Conservation (phyloP, 2,329 filamentous ascomycete genomes). For the Ceratocystis eucalypticola region DNA sequence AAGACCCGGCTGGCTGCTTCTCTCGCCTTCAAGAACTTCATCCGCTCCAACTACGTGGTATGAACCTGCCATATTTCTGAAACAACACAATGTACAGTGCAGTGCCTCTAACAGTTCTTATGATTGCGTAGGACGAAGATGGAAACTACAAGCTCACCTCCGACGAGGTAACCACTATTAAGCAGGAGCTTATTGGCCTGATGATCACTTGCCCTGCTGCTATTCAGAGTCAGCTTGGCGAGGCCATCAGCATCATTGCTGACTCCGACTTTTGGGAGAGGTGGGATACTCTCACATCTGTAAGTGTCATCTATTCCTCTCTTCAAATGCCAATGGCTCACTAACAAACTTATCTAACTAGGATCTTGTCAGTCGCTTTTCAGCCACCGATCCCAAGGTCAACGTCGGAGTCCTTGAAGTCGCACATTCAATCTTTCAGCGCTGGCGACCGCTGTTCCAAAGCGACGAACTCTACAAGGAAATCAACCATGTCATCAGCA, state of each 20-base stretch:
- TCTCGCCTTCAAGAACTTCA: slow-evolving; percentile 97
- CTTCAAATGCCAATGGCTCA: background rate
- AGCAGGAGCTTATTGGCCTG: slow-evolving; percentile 84
- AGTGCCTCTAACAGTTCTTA: background rate
- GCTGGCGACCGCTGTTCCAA: slow-evolving; percentile 87
- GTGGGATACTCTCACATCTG: slow-evolving; percentile 78
- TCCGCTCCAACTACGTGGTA: slow-evolving; percentile 81
- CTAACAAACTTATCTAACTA: slow-evolving; percentile 25
- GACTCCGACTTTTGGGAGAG: slow-evolving; percentile 94
- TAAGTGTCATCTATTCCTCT: slow-evolving; percentile 1
- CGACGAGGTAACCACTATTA: slow-evolving; percentile 80
- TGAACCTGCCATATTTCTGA: slow-evolving; percentile 22
- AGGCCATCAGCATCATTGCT: slow-evolving; percentile 92
- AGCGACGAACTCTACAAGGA: slow-evolving; percentile 88
- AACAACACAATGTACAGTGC: background rate
- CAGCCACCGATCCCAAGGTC: slow-evolving; percentile 62
- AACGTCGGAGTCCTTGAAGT: slow-evolving; percentile 95
- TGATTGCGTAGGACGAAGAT: slow-evolving; percentile 56
- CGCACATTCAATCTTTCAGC: slow-evolving; percentile 92
- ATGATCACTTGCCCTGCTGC: slow-evolving; percentile 85
- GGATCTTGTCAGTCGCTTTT: slow-evolving; percentile 81
- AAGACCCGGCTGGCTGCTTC: slow-evolving; percentile 79
- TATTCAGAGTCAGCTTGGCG: slow-evolving; percentile 86
- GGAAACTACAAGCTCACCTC: slow-evolving; percentile 77
- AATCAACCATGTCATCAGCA: slow-evolving; percentile 85